Conservation (phyloP, 2,329 filamentous ascomycete species). For the Stachybotrys echinatus region DNA sequence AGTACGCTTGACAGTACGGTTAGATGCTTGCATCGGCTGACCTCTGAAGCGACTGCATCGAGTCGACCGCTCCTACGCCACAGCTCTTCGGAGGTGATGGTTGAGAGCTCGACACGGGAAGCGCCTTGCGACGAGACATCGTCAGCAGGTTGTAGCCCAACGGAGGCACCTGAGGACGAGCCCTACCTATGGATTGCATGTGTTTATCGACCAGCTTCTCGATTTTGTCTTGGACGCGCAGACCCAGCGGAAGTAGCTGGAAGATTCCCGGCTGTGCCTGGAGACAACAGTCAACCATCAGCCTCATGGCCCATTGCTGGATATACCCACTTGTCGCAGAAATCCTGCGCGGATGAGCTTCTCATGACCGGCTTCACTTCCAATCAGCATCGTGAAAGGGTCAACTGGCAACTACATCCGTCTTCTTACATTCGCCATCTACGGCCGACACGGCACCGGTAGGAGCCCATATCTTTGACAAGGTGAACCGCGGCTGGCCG, state of each 20-base stretch:
- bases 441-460: slow-evolving; percentile 61
- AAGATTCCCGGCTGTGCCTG: slow-evolving; percentile 86
- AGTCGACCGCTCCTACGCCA: slow-evolving; percentile 83
- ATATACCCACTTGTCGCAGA: slow-evolving; percentile 56
- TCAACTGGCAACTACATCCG: too few species aligned
- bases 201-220: slow-evolving; percentile 82
- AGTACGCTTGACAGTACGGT: slow-evolving; percentile 8
- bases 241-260: slow-evolving; percentile 81
- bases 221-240: slow-evolving; percentile 83
- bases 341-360: slow-evolving; percentile 68
- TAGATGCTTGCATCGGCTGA: slow-evolving; percentile 22
- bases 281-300: slow-evolving; percentile 3
- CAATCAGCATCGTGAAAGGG: slow-evolving; percentile 13
- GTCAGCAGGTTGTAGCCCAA: slow-evolving; percentile 2
- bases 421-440: slow-evolving; percentile 49
- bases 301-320: neutral
- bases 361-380: slow-evolving; percentile 51
- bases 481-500: slow-evolving; percentile 22
- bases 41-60: slow-evolving; percentile 67
- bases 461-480: slow-evolving; percentile 77
- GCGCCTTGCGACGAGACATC: slow-evolving; percentile 46
- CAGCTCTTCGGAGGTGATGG: slow-evolving; percentile 76
- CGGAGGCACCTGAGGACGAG: neutral
- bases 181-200: slow-evolving; percentile 68
- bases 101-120: slow-evolving; percentile 76